These are phyloP conservation scores for Metschnikowia gelsemii DNA, from an alignment of 805 yeast genomes.

Conservation along the genomic window DNA sequence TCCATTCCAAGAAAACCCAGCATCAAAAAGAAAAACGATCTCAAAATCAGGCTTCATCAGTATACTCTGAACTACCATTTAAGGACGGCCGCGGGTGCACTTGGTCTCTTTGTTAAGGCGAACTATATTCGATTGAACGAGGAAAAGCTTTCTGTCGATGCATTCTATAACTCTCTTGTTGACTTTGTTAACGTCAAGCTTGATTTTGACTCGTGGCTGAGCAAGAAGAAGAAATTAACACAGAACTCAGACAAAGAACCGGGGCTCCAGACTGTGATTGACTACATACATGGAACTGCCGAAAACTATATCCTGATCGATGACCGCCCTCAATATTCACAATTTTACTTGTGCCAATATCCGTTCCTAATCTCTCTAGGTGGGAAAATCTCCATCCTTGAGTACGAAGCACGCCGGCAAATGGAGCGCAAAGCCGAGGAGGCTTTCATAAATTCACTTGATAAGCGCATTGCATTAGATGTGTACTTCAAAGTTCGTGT, in stretches of 20 bases:
- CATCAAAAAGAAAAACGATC: constrained; percentile 15
- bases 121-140: constrained; percentile 37
- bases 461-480: constrained; percentile 58
- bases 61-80: constrained; percentile 86
- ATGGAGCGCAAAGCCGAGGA: constrained; percentile 90
- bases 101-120: constrained; percentile 56
- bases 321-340: constrained; percentile 21
- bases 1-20: constrained; percentile 6
- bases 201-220: constrained; percentile 81
- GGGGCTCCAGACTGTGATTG: constrained; percentile 43
- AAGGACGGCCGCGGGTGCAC: constrained; percentile 58
- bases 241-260: constrained; percentile 18
- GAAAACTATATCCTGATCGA: constrained; percentile 10
- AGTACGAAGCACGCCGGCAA: constrained; percentile 72
- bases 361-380: constrained; percentile 84
- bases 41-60: constrained; percentile 50
- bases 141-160: constrained; percentile 31
- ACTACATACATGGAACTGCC: constrained; percentile 46
- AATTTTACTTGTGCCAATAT: constrained; percentile 71
- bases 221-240: constrained; percentile 24
- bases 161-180: constrained; percentile 75
- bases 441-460: constrained; percentile 76
- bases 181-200: constrained; percentile 74
- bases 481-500: constrained; percentile 69
- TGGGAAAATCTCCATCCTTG: constrained; percentile 74